These are phyloP conservation scores for Coemansia javaensis DNA, from an alignment of 192 early-diverging fungal species.

Conservation along the genomic window DNA sequence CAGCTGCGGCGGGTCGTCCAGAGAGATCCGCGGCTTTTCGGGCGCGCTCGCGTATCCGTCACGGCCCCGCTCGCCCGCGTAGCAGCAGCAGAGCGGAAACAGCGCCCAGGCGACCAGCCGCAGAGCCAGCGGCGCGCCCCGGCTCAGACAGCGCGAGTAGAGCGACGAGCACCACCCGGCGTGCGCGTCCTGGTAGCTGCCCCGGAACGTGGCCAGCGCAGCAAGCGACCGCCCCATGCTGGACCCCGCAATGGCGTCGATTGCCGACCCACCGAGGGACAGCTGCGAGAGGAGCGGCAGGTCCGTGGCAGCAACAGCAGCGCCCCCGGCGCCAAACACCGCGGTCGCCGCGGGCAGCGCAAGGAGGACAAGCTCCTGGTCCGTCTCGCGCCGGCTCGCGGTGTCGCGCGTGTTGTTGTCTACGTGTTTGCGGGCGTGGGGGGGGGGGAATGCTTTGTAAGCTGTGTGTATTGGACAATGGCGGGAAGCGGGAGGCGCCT, in stretches of 20 bases:
- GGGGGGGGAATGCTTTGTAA: no score
- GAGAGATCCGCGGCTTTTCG: constrained; percentile 14
- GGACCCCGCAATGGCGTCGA: neutral
- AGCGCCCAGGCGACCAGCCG: constrained; percentile 30
- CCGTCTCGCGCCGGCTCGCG: neutral
- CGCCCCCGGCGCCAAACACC: neutral
- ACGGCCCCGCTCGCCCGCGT: neutral
- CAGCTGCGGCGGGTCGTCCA: constrained; percentile 30
- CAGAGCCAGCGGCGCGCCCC: constrained; percentile 5
- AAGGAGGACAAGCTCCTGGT: constrained; percentile 6
- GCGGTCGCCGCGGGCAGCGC: constrained; percentile 1
- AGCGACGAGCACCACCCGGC: constrained; percentile 14
- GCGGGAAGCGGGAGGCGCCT: no score
- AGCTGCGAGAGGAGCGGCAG: neutral
- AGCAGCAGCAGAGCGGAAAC: constrained; percentile 30
- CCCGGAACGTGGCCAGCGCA: constrained; percentile 1
- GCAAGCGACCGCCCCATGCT: constrained; percentile 1
- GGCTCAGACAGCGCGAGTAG: constrained; percentile 21
- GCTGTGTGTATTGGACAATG: no score
- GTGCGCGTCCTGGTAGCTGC: constrained; percentile 11
- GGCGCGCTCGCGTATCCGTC: constrained; percentile 12
- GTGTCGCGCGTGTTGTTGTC: no score
- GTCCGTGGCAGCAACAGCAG: neutral
- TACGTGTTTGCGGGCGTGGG: no score
- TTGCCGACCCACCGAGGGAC: neutral